Conservation (phyloP, 2,329 filamentous ascomycete species). For the Trichoderma cornu-damae region DNA sequence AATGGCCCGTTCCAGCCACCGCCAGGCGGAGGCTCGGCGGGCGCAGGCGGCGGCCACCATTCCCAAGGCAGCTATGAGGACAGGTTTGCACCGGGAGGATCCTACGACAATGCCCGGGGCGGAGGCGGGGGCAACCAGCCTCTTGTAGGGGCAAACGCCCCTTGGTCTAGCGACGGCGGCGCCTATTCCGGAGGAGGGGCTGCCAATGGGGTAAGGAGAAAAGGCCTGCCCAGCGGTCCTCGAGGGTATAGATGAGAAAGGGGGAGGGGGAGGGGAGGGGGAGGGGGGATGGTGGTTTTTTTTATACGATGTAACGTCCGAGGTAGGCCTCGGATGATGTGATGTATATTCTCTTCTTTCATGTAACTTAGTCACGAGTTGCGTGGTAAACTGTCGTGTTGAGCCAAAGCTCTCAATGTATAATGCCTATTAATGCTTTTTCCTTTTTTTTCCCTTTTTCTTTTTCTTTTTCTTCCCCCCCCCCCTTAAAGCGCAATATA, state of each 20-base stretch:
- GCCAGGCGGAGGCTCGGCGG: slow-evolving; percentile 18
- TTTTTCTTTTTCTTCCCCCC: too few species aligned
- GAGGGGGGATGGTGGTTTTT: background rate
- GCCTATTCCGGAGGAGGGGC: slow-evolving; percentile 28
- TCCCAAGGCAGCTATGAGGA: slow-evolving; percentile 39
- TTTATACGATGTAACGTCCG: slow-evolving; percentile 10
- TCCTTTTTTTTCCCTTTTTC: too few species aligned
- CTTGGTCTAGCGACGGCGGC: slow-evolving; percentile 42
- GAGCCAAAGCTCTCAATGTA: slow-evolving; percentile 2
- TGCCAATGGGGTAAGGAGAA: slow-evolving; percentile 30
- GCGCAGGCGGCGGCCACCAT: slow-evolving; percentile 26
- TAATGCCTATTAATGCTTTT: slow-evolving; percentile 19
- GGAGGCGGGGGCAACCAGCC: slow-evolving; percentile 32
- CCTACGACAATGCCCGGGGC: slow-evolving; percentile 35
- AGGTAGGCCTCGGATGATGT: slow-evolving; percentile 6
- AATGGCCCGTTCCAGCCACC: slow-evolving; percentile 47
- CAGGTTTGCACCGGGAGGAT: slow-evolving; percentile 42
- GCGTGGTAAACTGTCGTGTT: background rate
- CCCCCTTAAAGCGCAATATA: too few species aligned
- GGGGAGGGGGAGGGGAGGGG: too few species aligned
- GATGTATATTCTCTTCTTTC: slow-evolving; percentile 8
- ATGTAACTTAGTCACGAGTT: slow-evolving; percentile 11
- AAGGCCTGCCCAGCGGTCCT: slow-evolving; percentile 45
- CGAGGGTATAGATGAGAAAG: slow-evolving; percentile 38
- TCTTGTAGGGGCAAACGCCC: slow-evolving; percentile 43